Evolutionary conservation across 257 asterid species (phyloP).

Genomic region (Scutellaria minor): DNA sequence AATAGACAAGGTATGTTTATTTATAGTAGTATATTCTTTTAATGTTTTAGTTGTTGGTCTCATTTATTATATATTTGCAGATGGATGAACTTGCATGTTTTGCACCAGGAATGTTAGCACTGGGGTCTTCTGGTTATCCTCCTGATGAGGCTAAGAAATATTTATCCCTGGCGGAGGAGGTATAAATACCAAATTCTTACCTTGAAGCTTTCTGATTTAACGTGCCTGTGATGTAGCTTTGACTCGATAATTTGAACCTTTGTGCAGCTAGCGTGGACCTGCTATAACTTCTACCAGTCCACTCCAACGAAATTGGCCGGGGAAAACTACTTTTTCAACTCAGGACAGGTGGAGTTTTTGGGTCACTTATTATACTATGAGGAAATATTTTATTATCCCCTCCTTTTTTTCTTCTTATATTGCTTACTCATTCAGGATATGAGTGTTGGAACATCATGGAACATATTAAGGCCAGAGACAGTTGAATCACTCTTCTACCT

Average conservation of each 20-base stretch:
- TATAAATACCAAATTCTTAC: conserved; percentile 36
- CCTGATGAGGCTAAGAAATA: conserved; percentile 80
- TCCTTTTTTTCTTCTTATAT: background rate
- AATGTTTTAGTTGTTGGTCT: conserved; percentile 30
- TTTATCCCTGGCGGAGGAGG: conserved; percentile 95
- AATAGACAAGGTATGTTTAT: conserved; percentile 72
- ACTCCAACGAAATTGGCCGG: conserved; percentile 99
- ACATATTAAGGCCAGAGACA: conserved; percentile 99
- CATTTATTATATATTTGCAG: conserved; percentile 51
- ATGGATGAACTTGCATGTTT: conserved; percentile 99
- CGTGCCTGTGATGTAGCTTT: conserved; percentile 27
- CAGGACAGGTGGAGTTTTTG: conserved; percentile 66
- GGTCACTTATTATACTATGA: conserved; percentile 4
- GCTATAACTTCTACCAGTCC: conserved; percentile 96
- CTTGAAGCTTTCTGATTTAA: conserved; percentile 18
- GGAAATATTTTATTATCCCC: background rate
- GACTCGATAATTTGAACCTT: conserved; percentile 36
- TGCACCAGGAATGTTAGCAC: conserved; percentile 99
- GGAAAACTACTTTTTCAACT: conserved; percentile 85
- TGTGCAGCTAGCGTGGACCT: conserved; percentile 97
- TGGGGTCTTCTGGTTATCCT: conserved; percentile 90
- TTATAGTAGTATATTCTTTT: conserved; percentile 13
- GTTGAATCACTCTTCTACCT: conserved; percentile 98
- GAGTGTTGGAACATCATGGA: conserved; percentile 99
- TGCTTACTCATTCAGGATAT: conserved; percentile 62